These are phyloP conservation scores for Alternaria triticina DNA, from an alignment of 2,329 filamentous ascomycete species.

Conservation along the genomic window DNA sequence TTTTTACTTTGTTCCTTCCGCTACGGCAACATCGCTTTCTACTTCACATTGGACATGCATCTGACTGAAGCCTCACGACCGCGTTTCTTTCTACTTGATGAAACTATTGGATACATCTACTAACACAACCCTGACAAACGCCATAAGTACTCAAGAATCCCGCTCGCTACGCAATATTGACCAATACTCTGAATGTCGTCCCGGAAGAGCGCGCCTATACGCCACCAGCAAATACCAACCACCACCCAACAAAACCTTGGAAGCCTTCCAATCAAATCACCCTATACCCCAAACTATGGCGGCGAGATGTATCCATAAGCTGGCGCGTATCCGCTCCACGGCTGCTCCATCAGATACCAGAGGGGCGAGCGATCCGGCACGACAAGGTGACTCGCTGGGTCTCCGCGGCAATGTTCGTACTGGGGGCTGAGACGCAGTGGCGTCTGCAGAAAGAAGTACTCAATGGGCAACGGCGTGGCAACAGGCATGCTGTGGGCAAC, in stretches of 20 bases:
- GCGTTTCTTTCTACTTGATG: neutral
- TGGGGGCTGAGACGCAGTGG: slow-evolving; percentile 42
- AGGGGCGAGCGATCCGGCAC: slow-evolving; percentile 20
- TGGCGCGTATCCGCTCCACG: neutral
- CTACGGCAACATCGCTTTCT: neutral
- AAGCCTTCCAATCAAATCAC: neutral
- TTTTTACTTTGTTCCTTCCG: neutral
- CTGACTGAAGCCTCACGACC: neutral
- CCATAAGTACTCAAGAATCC: neutral
- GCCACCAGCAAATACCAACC: neutral
- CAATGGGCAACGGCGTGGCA: slow-evolving; percentile 2
- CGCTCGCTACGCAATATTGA: neutral
- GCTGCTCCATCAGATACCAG: slow-evolving; percentile 5
- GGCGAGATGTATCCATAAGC: slow-evolving; percentile 1
- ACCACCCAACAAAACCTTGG: neutral
- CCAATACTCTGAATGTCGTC: too few relatives aligned
- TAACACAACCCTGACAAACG: neutral
- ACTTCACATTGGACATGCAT: neutral
- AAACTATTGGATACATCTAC: neutral
- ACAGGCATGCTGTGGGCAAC: neutral
- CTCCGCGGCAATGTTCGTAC: slow-evolving; percentile 36
- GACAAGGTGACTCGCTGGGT: slow-evolving; percentile 28
- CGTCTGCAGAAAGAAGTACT: slow-evolving; percentile 31
- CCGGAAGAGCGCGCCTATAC: neutral
- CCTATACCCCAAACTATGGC: neutral